Conservation (phyloP, 106 monocot genomes). For the Allium sativum region DNA sequence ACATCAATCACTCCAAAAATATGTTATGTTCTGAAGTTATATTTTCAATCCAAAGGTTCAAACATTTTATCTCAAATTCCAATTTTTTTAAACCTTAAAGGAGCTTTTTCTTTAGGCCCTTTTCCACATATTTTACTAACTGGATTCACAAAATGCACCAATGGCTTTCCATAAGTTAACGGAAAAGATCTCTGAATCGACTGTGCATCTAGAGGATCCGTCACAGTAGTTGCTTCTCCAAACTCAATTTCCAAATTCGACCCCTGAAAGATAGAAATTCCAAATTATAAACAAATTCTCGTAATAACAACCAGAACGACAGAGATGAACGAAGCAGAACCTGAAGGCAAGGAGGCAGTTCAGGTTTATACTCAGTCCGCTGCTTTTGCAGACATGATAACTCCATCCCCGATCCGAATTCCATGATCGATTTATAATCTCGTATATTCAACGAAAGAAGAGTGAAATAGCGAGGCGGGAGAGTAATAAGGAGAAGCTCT, state of each 20-base stretch:
- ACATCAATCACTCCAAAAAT: not conserved
- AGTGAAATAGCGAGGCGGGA: not conserved
- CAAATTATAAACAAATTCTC: not conserved
- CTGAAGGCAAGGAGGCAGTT: slow-evolving; percentile 34
- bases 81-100: slow-evolving; percentile 17
- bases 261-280: not conserved
- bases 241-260: slow-evolving; percentile 12
- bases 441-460: not conserved
- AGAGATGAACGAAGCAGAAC: slow-evolving; percentile 1
- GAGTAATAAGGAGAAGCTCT: not conserved
- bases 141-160: slow-evolving; percentile 21
- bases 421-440: not conserved
- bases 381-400: slow-evolving; percentile 29
- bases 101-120: slow-evolving; percentile 12
- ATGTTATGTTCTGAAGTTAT: no score
- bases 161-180: slow-evolving; percentile 33
- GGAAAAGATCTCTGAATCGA: slow-evolving; percentile 33
- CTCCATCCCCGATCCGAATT: slow-evolving; percentile 20
- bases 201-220: slow-evolving; percentile 32
- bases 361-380: slow-evolving; percentile 18
- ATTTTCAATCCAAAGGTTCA: not conserved
- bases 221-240: slow-evolving; percentile 21
- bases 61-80: not conserved
- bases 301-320: not conserved
- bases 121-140: not conserved